Conservation (phyloP, 768 basidiomycete genomes). For the Sistotremastrum niveocremeum region DNA sequence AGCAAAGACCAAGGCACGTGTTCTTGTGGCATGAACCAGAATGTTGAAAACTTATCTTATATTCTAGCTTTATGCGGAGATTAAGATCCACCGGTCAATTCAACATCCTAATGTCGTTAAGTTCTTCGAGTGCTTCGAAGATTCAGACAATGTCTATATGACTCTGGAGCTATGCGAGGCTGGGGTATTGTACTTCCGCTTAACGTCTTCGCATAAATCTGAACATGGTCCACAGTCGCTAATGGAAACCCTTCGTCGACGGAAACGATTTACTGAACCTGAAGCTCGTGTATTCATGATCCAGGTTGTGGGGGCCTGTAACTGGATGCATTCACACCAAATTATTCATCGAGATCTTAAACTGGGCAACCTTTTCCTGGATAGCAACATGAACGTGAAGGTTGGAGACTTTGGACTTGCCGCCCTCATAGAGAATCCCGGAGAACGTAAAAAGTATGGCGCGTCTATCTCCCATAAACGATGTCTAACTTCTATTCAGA, state of each 20-base stretch:
- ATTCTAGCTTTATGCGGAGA: slow-evolving; percentile 87
- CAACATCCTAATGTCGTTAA: slow-evolving; percentile 85
- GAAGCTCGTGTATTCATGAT: slow-evolving; percentile 89
- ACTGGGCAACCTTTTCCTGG: slow-evolving; percentile 89
- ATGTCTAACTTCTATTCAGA: slow-evolving; percentile 12
- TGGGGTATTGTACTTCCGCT: slow-evolving; percentile 29
- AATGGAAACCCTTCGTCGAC: slow-evolving; percentile 82
- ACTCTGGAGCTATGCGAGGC: slow-evolving; percentile 84
- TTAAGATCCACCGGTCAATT: slow-evolving; percentile 90
- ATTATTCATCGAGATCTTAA: slow-evolving; percentile 98
- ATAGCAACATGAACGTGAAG: slow-evolving; percentile 85
- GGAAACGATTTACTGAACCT: slow-evolving; percentile 79
- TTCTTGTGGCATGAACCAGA: not conserved
- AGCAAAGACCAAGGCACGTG: slow-evolving; percentile 82
- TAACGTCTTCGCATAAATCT: not conserved
- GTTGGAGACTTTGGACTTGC: slow-evolving; percentile 97
- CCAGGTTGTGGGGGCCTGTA: slow-evolving; percentile 89
- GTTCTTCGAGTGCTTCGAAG: slow-evolving; percentile 93
- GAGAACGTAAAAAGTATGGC: slow-evolving; percentile 81
- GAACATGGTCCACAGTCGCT: slow-evolving; percentile 28
- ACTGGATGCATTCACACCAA: slow-evolving; percentile 94
- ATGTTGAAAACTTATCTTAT: slow-evolving; percentile 1
- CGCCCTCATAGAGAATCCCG: slow-evolving; percentile 89
- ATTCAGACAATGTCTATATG: slow-evolving; percentile 94
- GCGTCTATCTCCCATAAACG: not conserved